phyloP scores from a whole-genome alignment of 2,329 filamentous ascomycete genomes.

The Cercospora canescens region DNA sequence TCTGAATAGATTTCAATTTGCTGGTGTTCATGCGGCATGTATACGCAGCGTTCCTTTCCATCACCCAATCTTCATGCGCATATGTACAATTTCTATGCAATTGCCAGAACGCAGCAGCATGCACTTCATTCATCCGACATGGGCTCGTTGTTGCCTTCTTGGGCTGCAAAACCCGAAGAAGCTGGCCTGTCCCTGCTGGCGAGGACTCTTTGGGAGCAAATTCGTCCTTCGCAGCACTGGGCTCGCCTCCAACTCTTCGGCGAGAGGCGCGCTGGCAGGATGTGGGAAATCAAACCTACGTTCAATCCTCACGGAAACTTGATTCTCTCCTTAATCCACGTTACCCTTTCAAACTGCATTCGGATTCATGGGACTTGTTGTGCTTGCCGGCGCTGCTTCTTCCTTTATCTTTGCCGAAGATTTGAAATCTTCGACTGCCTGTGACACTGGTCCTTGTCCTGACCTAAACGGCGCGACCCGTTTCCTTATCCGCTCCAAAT shows the following conservation, averaged over 20 bases:
- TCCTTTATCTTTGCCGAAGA: background rate
- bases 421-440: background rate
- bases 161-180: background rate
- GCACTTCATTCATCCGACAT: background rate
- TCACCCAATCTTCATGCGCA: background rate
- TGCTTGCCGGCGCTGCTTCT: slow-evolving; percentile 23
- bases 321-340: no score
- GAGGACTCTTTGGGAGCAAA: background rate
- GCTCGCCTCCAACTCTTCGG: background rate
- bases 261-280: background rate
- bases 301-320: background rate
- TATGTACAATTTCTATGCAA: background rate
- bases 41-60: background rate
- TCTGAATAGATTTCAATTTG: background rate
- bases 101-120: background rate
- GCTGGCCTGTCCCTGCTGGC: background rate
- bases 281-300: background rate
- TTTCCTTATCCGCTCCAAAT: slow-evolving; percentile 2
- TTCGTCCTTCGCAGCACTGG: background rate
- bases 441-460: slow-evolving; percentile 1
- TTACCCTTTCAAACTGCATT: slow-evolving; percentile 58
- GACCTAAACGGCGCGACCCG: slow-evolving; percentile 15
- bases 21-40: background rate
- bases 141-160: background rate
- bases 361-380: slow-evolving; percentile 30